phyloP scores from a whole-genome alignment of 371 early-diverging fungal genomes.

The Spiromyces aspiralis region DNA sequence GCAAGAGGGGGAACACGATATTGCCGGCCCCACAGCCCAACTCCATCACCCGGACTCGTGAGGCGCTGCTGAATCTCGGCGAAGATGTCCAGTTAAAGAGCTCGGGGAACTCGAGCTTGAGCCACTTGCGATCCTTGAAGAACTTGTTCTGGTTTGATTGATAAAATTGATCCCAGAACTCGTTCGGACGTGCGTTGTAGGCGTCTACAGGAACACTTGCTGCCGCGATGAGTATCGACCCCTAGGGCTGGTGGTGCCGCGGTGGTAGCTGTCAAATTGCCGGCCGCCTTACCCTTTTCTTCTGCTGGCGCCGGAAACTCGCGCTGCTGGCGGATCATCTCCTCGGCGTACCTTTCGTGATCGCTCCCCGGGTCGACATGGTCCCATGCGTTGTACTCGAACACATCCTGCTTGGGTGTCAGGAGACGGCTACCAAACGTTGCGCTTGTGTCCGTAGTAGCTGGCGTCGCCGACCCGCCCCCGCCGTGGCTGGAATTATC shows the following conservation, averaged over 20 bases:
- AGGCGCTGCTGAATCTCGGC: slow-evolving; percentile 5
- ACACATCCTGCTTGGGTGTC: slow-evolving; percentile 16
- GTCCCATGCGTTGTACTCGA: slow-evolving; percentile 31
- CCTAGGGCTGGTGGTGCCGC: not conserved
- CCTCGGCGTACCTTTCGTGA: slow-evolving; percentile 24
- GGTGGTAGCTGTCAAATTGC: not conserved
- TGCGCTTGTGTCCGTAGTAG: no score
- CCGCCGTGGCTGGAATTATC: no score
- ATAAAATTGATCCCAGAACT: slow-evolving; percentile 50
- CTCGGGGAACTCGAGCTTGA: slow-evolving; percentile 54
- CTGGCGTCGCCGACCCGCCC: no score
- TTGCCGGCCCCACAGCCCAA: slow-evolving; percentile 63
- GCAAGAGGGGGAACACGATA: slow-evolving; percentile 47
- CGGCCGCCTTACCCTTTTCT: slow-evolving; percentile 15
- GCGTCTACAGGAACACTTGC: slow-evolving; percentile 6
- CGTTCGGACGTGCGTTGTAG: slow-evolving; percentile 24
- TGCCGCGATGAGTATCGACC: not conserved
- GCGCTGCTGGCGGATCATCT: slow-evolving; percentile 20
- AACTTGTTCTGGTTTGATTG: slow-evolving; percentile 36
- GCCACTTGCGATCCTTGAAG: slow-evolving; percentile 57
- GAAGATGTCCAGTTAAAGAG: slow-evolving; percentile 32
- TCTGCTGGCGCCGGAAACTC: slow-evolving; percentile 27
- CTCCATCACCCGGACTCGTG: slow-evolving; percentile 36
- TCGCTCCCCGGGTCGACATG: slow-evolving; percentile 28
- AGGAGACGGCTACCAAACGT: slow-evolving; percentile 1